Conservation (phyloP, 2,329 filamentous ascomycete genomes). For the Juglanconis sp. region DNA sequence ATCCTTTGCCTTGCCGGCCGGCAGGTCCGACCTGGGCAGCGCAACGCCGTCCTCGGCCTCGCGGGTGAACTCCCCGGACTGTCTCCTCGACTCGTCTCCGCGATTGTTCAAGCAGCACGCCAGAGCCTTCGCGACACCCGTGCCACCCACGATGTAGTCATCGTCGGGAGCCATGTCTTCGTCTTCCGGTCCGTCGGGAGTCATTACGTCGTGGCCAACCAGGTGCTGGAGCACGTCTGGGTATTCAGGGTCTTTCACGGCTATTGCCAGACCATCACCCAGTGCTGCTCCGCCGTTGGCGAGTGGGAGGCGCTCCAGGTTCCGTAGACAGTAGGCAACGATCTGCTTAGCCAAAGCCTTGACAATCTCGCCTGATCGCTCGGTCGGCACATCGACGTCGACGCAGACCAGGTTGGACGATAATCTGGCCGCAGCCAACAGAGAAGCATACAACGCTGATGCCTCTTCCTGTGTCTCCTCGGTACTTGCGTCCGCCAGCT, state of each 20-base stretch:
- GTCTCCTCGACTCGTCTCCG: conserved; percentile 57
- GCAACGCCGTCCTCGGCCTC: conserved; percentile 51
- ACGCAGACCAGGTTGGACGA: conserved; percentile 82
- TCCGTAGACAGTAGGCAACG: conserved; percentile 89
- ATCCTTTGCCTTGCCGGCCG: conserved; percentile 70
- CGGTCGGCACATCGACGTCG: conserved; percentile 82
- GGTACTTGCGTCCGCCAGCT: conserved; percentile 70
- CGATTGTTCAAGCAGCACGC: conserved; percentile 86
- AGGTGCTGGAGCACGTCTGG: conserved; percentile 85
- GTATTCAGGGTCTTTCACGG: conserved; percentile 40
- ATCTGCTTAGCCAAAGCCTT: conserved; percentile 90
- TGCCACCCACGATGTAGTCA: conserved; percentile 94
- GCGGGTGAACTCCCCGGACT: conserved; percentile 50
- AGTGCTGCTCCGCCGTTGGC: conserved; percentile 43
- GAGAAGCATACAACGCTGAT: conserved; percentile 85
- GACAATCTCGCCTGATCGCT: conserved; percentile 82
- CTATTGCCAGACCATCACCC: conserved; percentile 30
- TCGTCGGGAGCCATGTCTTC: conserved; percentile 76
- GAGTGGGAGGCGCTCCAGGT: conserved; percentile 77
- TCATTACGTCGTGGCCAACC: conserved; percentile 64
- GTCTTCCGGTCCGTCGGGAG: conserved; percentile 51
- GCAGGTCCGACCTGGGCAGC: conserved; percentile 38
- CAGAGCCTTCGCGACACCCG: conserved; percentile 90
- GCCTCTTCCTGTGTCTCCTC: conserved; percentile 87
- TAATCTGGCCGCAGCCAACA: conserved; percentile 82